These are phyloP conservation scores for Aspergillus thermomutatus DNA, from an alignment of 2,329 filamentous ascomycete species.

Conservation along the genomic window DNA sequence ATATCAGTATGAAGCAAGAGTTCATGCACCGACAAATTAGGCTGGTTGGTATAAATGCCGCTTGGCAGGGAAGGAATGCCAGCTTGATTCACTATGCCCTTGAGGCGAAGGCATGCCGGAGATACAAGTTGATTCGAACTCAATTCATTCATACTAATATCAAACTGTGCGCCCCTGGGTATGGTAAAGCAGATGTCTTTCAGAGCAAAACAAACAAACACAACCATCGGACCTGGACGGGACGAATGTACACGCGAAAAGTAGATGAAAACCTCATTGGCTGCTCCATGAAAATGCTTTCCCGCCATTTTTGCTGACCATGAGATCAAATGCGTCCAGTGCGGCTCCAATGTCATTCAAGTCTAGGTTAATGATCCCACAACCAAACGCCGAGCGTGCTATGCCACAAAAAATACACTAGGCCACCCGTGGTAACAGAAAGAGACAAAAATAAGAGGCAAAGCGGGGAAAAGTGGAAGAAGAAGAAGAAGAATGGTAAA, in stretches of 20 bases:
- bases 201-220: constrained; percentile 20
- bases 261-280: constrained; percentile 19
- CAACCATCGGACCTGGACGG: constrained; percentile 23
- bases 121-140: constrained; percentile 6
- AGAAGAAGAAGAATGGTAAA: constrained; percentile 4
- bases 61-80: neutral
- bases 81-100: neutral
- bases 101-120: neutral
- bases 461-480: constrained; percentile 14
- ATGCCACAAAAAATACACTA: constrained; percentile 34
- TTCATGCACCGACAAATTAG: neutral
- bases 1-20: neutral
- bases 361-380: constrained; percentile 33
- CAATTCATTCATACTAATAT: constrained; percentile 11
- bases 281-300: constrained; percentile 33
- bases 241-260: constrained; percentile 19
- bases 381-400: constrained; percentile 37
- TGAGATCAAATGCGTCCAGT: constrained; percentile 35
- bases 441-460: constrained; percentile 14
- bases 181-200: constrained; percentile 24
- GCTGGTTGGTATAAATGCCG: neutral
- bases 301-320: constrained; percentile 29
- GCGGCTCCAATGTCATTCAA: constrained; percentile 32
- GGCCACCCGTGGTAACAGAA: constrained; percentile 19
- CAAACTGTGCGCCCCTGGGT: constrained; percentile 23